Percentiles rank a stretch among this genome's conserved stretches.
Evolutionary conservation across 495 filamentous ascomycete species (phyloP).

Genomic region (Penicillium cinerascens): DNA sequence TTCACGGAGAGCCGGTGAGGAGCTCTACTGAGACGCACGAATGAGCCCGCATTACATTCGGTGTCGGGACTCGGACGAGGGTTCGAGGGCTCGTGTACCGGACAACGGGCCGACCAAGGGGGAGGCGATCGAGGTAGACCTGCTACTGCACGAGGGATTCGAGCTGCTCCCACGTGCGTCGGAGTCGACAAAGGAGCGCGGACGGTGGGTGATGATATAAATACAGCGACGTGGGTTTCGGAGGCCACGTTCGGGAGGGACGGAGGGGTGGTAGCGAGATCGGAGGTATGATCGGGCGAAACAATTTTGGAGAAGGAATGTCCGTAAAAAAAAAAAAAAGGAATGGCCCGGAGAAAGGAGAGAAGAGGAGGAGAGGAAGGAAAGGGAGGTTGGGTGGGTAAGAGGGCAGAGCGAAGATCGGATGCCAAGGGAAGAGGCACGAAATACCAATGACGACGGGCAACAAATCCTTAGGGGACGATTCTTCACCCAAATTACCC

Average conservation of each 20-base stretch:
- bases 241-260: constrained; percentile 4
- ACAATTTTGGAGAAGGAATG: constrained; percentile 17
- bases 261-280: constrained; percentile 17
- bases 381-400: constrained; percentile 22
- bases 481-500: background rate
- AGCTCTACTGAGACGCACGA: constrained; percentile 31
- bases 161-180: constrained; percentile 20
- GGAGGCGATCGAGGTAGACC: constrained; percentile 25
- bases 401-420: constrained; percentile 21
- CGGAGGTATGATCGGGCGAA: constrained; percentile 8
- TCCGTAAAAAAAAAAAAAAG: constrained; percentile 16
- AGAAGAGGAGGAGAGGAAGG: constrained; percentile 8
- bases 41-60: constrained; percentile 39
- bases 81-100: constrained; percentile 31
- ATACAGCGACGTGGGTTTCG: constrained; percentile 15
- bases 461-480: background rate
- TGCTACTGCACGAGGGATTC: constrained; percentile 39
- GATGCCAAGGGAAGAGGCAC: background rate
- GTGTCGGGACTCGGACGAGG: constrained; percentile 12
- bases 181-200: constrained; percentile 14
- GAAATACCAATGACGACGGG: constrained; percentile 4
- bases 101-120: constrained; percentile 26
- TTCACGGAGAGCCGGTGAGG: constrained; percentile 26
- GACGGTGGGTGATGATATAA: constrained; percentile 19
- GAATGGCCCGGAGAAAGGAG: constrained; percentile 12